Conservation (phyloP, 768 basidiomycete species). For the Boletus reticuloceps region DNA sequence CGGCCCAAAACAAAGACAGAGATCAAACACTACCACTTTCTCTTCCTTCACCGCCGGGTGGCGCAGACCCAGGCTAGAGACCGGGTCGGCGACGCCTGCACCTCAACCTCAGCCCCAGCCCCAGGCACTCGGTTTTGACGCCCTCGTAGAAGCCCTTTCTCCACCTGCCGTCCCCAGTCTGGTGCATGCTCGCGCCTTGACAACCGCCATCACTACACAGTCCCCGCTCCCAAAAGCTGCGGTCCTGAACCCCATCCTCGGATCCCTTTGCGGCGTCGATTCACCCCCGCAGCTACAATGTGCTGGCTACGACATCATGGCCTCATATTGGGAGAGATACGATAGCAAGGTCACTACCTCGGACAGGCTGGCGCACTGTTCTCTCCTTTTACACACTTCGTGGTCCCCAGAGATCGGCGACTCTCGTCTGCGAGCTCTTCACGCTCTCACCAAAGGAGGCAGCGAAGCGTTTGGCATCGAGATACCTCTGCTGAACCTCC, state of each 20-base stretch:
- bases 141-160: slow-evolving; percentile 42
- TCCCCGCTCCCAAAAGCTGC: slow-evolving; percentile 57
- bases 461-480: slow-evolving; percentile 66
- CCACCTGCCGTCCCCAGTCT: slow-evolving; percentile 66
- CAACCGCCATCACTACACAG: slow-evolving; percentile 43
- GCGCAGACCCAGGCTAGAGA: slow-evolving; percentile 35
- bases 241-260: slow-evolving; percentile 57
- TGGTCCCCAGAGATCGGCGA: slow-evolving; percentile 77
- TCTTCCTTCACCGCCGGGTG: slow-evolving; percentile 36
- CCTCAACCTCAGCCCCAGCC: slow-evolving; percentile 32
- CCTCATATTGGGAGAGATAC: slow-evolving; percentile 64
- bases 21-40: slow-evolving; percentile 45
- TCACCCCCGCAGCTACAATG: slow-evolving; percentile 58
- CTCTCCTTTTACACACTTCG: slow-evolving; percentile 50
- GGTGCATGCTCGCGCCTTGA: slow-evolving; percentile 59
- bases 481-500: slow-evolving; percentile 47
- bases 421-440: slow-evolving; percentile 62
- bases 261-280: slow-evolving; percentile 52
- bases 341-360: slow-evolving; percentile 48
- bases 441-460: slow-evolving; percentile 61
- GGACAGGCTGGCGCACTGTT: slow-evolving; percentile 63
- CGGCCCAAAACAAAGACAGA: slow-evolving; percentile 32
- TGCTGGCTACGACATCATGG: slow-evolving; percentile 69
- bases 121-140: slow-evolving; percentile 38
- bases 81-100: slow-evolving; percentile 21